Percentiles rank a stretch among this genome's conserved stretches.
Evolutionary conservation across 2,329 filamentous ascomycete species (phyloP).

Genomic region (Colletotrichum lentis): DNA sequence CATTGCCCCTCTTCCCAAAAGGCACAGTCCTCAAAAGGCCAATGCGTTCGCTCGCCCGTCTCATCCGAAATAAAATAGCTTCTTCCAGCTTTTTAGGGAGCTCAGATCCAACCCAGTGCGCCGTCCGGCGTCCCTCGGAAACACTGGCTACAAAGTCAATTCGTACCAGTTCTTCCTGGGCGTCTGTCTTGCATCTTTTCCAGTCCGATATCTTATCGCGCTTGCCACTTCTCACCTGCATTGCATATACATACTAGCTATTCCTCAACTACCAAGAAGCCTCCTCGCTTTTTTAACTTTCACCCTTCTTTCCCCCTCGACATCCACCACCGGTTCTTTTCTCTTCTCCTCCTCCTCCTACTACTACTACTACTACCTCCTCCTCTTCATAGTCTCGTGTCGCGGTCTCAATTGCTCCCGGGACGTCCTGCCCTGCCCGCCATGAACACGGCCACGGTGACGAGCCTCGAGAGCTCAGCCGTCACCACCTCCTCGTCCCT

Average conservation of each 20-base stretch:
- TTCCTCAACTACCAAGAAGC: background rate
- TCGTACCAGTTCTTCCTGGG: constrained; percentile 11
- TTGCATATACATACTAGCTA: constrained; percentile 34
- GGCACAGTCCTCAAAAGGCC: constrained; percentile 16
- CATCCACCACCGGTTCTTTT: constrained; percentile 8
- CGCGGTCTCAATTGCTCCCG: constrained; percentile 16
- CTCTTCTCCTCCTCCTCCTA: background rate
- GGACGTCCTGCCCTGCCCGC: constrained; percentile 23
- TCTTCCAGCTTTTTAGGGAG: constrained; percentile 20
- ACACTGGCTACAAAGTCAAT: constrained; percentile 30
- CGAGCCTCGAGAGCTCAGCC: constrained; percentile 39
- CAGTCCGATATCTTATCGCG: constrained; percentile 39
- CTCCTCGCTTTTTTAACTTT: constrained; percentile 29
- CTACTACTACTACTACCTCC: constrained; percentile 14
- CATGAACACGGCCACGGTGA: constrained; percentile 55
- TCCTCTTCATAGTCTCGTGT: background rate
- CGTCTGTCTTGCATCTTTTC: constrained; percentile 14
- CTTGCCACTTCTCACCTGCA: constrained; percentile 35
- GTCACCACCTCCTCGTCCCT: constrained; percentile 25
- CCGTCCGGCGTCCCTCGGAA: constrained; percentile 28
- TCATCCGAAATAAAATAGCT: constrained; percentile 27
- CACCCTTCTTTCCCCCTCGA: constrained; percentile 15
- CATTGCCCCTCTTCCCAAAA: constrained; percentile 23
- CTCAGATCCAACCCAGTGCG: constrained; percentile 19
- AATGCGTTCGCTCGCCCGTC: constrained; percentile 25